Evolutionary conservation across 148 eudicot species (phyloP).

Genomic region (Silene conica): DNA sequence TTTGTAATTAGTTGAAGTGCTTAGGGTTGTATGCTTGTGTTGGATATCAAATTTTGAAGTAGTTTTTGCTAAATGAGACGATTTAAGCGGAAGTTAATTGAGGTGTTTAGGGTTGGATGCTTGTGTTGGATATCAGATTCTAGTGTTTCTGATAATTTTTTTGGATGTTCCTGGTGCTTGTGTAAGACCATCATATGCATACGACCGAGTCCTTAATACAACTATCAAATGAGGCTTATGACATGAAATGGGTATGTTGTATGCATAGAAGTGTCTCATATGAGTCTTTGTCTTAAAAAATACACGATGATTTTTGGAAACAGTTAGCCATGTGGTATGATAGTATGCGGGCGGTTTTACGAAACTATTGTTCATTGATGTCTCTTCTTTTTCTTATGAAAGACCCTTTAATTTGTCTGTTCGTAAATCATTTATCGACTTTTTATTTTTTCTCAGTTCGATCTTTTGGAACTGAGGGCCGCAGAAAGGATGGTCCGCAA

Average conservation of each 20-base stretch:
- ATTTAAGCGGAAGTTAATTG: neutral
- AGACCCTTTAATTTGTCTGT: neutral
- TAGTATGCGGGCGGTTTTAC: neutral
- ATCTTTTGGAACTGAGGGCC: slow-evolving; percentile 67
- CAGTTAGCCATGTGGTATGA: neutral
- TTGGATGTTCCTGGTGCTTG: neutral
- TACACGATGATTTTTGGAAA: neutral
- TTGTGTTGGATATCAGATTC: neutral
- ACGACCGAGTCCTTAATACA: no score
- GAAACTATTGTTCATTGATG: neutral
- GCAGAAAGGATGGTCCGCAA: slow-evolving; percentile 53
- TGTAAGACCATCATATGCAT: no score
- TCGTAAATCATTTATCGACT: neutral
- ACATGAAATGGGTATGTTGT: no score
- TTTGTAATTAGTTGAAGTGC: no score
- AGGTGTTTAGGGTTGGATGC: neutral
- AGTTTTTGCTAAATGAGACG: no score
- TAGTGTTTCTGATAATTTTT: neutral
- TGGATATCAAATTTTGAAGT: no score
- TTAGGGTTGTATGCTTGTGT: no score
- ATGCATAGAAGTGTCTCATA: neutral
- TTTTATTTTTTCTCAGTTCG: slow-evolving; percentile 36
- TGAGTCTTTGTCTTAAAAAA: neutral
- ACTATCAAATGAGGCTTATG: no score
- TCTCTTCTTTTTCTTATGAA: neutral